Base-by-base conservation (phyloP, 495 filamentous ascomycete species). In the Penicillium pulvis region DNA sequence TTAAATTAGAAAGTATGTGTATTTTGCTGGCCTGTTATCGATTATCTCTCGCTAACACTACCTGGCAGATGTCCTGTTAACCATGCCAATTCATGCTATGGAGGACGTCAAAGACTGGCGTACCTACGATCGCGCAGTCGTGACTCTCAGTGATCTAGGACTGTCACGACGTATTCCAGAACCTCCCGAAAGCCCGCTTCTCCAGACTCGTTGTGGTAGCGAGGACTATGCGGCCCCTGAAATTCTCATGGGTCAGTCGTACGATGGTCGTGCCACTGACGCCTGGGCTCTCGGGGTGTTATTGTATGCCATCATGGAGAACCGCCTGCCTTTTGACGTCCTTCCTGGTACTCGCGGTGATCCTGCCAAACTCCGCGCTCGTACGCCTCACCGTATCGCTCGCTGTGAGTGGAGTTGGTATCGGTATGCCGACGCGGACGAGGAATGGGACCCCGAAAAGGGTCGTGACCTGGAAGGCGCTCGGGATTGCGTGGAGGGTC, bases 181-280 rank as follows among this genome's bases (percentile, higher is more conserved):
- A 41, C 75, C 90, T 68, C 81, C 91, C 61, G 81, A 88, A 36
- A 83, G 81, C 20, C 84, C 85, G 8, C 77, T 93, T 28, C 81
- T 98, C 14, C 88, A 90, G 44, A 97, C 93, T 12, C 83, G 93
- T 14, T 98, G 94, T 69, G 94, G 94, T 17, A 93, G 89, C 35
- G 94, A 97, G 71, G 94, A 98, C 76, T 98, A 98, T 66, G 95
- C 94, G 4, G 92, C 94, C 0, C 94, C 94, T 0, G 94, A 98
- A 71, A 90, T 98, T 45, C 87, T 98, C 23, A 90, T 98, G 80
- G 92, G 92, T 19, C 92, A 96, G 67, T 83, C 91, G 6, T 98
- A 98, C 68, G 94, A 98, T 70, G 94, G 95, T 35, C 92, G 95
- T 19, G 81, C 85, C 7, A 93, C 90, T 4, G 94, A 98, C 66